Base-by-base conservation (phyloP, 2,329 filamentous ascomycete genomes). In the Colletotrichum graminicola region DNA sequence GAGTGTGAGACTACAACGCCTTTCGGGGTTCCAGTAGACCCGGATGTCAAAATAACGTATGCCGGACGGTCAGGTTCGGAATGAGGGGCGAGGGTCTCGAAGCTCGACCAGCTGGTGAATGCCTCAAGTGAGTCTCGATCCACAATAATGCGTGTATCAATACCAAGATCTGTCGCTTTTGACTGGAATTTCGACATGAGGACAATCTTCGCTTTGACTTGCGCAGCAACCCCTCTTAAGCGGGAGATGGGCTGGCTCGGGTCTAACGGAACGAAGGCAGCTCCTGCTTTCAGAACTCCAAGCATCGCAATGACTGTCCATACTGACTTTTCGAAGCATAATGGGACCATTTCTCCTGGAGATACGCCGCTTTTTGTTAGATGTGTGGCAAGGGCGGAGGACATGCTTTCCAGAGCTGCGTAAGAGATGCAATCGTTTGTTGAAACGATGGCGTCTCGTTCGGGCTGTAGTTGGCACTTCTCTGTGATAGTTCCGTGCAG, bases 21-120 rank as follows among this genome's bases (percentile, higher is more conserved):
- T 77, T 87, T 87, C 6, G 85, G 85, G 39, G 78, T 77, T 16
- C 84, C 85, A 4, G 84, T 87, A 49, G 82, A 86, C 18, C 85
- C 85, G n/a, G 85, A 76, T 5, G 75, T 76, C 49, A 75, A 76
- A 39, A 76, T 84, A 72, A 87, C 84, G 26, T 77, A 77, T 11
- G 76, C 76, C 14, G 73, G 54, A 21, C 74, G 71, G n/a, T 63
- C 60, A 18, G 76, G 54, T 16, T n/a, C 45, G 5, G 12, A n/a
- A 18, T 32, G 29, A 52, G 5, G 1, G 26, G 23, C 2, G 18
- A 18, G 23, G 8, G 6, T 23, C 32, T 12, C 8, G 26, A 12
- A 8, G 55, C 3, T 11, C 5, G n/a, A 11, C 12, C 16, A 16
- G 18, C 1, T 45, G 6, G 18, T 5, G 59, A 18, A 71, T 36